These are phyloP conservation scores for Cyberlindnera mycetangii DNA, from an alignment of 805 yeast genomes.

Conservation along the genomic window DNA sequence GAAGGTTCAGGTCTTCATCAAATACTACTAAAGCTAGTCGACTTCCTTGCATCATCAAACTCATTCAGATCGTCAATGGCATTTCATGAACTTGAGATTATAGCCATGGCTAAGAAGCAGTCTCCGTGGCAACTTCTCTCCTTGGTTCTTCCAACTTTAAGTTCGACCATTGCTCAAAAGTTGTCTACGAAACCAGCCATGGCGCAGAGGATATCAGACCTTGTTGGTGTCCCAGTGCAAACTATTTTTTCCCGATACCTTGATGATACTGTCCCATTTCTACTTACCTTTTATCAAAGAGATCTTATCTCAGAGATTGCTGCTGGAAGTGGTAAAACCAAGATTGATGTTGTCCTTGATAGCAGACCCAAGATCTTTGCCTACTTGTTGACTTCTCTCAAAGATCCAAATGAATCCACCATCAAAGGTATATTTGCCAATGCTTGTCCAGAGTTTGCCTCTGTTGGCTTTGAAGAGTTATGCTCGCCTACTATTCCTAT, in stretches of 20 bases:
- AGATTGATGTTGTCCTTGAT: conserved; percentile 45
- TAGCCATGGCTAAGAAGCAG: conserved; percentile 52
- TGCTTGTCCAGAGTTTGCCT: conserved; percentile 46
- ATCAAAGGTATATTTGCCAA: conserved; percentile 52
- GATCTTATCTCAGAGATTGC: conserved; percentile 66
- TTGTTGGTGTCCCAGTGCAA: conserved; percentile 58
- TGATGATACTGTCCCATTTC: conserved; percentile 71
- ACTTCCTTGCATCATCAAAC: conserved; percentile 60
- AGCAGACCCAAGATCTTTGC: conserved; percentile 56
- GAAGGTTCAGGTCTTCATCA: conserved; percentile 69
- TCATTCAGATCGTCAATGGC: conserved; percentile 68
- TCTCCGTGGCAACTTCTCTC: conserved; percentile 79
- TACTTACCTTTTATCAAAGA: conserved; percentile 62
- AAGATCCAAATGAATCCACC: conserved; percentile 44
- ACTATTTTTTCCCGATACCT: conserved; percentile 68
- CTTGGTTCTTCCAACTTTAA: conserved; percentile 73
- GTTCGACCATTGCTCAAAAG: conserved; percentile 58
- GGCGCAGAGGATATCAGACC: conserved; percentile 56
- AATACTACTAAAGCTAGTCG: conserved; percentile 61
- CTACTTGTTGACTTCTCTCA: conserved; percentile 49
- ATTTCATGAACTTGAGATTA: conserved; percentile 54
- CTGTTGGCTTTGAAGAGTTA: conserved; percentile 26
- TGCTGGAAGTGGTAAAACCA: conserved; percentile 38
- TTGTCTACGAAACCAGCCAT: conserved; percentile 48
- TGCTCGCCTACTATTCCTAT: conserved; percentile 27